These are phyloP conservation scores for Neltuma alba DNA, from an alignment of 306 rosid species.

Conservation along the genomic window DNA sequence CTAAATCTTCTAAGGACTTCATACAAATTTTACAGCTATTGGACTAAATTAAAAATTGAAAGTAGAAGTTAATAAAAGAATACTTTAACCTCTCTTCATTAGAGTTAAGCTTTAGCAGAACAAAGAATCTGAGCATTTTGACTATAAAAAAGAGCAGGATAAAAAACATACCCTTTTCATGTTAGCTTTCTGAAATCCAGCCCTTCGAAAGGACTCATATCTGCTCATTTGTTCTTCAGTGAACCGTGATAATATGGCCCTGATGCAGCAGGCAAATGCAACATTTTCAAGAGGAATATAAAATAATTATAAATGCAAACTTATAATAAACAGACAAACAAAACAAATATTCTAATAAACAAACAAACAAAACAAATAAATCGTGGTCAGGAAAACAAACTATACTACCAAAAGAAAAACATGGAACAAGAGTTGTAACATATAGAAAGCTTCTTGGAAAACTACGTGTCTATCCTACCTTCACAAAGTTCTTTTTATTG, in stretches of 20 bases:
- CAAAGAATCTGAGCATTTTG: background rate
- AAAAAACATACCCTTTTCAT: slow-evolving; percentile 73
- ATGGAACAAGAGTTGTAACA: background rate
- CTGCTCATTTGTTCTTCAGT: slow-evolving; percentile 94
- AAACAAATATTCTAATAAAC: no score
- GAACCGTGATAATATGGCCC: no score
- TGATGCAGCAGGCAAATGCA: no score
- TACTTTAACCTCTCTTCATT: background rate
- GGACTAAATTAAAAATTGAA: background rate
- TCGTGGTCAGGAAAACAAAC: background rate
- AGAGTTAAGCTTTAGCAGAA: background rate
- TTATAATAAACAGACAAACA: background rate
- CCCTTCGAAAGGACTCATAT: slow-evolving; percentile 90
- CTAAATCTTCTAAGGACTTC: background rate
- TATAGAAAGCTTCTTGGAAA: background rate
- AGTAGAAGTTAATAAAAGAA: background rate
- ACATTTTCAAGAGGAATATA: background rate
- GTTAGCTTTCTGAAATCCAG: slow-evolving; percentile 91
- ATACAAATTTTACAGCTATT: background rate
- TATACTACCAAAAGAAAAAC: background rate
- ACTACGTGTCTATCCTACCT: background rate
- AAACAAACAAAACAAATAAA: background rate
- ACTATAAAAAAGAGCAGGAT: slow-evolving; percentile 7
- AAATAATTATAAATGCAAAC: background rate
- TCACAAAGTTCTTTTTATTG: background rate